These are phyloP conservation scores for Capsella rubella DNA, from an alignment of 441 rosid genomes.

Conservation along the genomic window DNA sequence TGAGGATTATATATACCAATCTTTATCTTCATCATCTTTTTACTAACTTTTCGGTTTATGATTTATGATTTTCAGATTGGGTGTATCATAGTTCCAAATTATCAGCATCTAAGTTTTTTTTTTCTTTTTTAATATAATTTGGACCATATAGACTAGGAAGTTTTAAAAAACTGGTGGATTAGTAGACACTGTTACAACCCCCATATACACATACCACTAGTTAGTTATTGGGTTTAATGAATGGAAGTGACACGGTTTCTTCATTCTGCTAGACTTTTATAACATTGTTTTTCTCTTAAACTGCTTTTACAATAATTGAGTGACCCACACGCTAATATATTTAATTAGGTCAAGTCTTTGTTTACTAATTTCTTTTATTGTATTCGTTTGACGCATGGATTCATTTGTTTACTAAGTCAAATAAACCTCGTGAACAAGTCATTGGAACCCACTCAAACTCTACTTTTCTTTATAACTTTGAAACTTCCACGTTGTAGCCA, in stretches of 20 bases:
- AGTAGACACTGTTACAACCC: no score
- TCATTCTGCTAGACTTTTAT: neutral
- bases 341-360: constrained; percentile 11
- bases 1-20: no score
- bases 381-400: constrained; percentile 12
- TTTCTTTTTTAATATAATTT: no score
- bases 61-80: neutral
- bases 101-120: no score
- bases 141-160: neutral
- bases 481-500: constrained; percentile 3
- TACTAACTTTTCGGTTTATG: neutral
- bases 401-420: neutral
- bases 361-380: constrained; percentile 16
- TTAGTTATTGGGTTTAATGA: neutral
- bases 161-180: no score
- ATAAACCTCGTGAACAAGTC: constrained; percentile 14
- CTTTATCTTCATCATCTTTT: neutral
- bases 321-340: constrained; percentile 19
- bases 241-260: constrained; percentile 11
- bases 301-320: neutral
- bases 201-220: neutral
- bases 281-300: neutral
- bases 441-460: constrained; percentile 22
- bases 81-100: neutral
- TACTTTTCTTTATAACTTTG: neutral